Base-by-base conservation (phyloP, 108 stramenopile genomes). In the Pseudonitzschia multistriata region DNA sequence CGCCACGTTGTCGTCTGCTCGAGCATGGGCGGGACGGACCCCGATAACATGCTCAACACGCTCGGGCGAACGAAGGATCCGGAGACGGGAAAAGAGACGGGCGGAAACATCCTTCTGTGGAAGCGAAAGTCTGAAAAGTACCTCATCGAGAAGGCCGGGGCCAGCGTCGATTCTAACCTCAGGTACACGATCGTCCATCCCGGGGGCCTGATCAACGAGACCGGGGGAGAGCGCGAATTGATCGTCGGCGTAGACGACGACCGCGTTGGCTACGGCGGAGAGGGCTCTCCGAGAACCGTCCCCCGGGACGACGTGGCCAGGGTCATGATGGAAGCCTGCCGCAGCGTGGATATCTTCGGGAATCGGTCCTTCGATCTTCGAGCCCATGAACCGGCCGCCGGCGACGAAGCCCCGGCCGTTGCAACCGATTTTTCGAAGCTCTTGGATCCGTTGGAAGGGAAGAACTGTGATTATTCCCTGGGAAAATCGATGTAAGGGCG, bases 31-130 rank as follows among this genome's bases (percentile, higher is more conserved):
- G 93, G 91, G 25, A 89, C 90, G 17, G 90, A 96, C 66, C 83
- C 86, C 8, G 81, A 82, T 15, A 89, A 96, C 67, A 89, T 91
- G 65, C 67, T 96, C 30, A 96, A 96, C 66, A 68, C 67, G 17
- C 86, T 96, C 35, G 96, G 96, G n/a, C 39, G 42, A 47, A 24
- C 24, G 17, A 90, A 87, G 65, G 67, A 82, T 29, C 79, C 87
- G 27, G 77, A 87, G 49, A 76, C 78, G 3, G 49, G 25, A 5
- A 62, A 80, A 21, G 76, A 70, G 22, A 56, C 40, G 27, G 93
- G 92, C 27, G 96, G 96, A 0, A 88, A 96, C 73, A 95, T 96
- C 49, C 64, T 96, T 30, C 33, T 89, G 30, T 96, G 96, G 96
- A 96, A 96, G 69, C 80, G 96, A 63, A 90, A 89, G 75, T 89